A percentile compares a stretch with the other conserved stretches of the same genome.
phyloP scores from a whole-genome alignment of 164 flowering plant genomes.

The Aristolochia fimbriata region DNA sequence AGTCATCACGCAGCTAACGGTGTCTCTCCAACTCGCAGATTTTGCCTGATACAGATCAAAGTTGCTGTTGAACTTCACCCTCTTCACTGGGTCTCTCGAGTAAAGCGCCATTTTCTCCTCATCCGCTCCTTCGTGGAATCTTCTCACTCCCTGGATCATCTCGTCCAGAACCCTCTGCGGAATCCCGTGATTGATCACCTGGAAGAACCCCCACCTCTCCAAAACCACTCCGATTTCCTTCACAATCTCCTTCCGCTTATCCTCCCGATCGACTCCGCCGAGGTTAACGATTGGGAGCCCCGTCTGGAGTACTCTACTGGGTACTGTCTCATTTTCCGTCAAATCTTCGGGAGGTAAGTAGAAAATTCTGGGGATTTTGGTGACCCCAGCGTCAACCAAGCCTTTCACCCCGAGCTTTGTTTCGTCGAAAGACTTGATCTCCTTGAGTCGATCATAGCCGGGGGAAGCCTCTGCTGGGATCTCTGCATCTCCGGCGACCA shows the following conservation, averaged over 20 bases:
- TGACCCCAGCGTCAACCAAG: slow-evolving; percentile 11
- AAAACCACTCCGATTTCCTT: slow-evolving; percentile 20
- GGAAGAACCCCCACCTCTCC: slow-evolving; percentile 43
- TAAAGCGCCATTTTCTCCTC: slow-evolving; percentile 27
- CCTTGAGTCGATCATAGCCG: slow-evolving; percentile 10
- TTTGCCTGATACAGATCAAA: slow-evolving; percentile 18
- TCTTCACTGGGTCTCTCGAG: slow-evolving; percentile 17
- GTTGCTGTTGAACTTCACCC: slow-evolving; percentile 16
- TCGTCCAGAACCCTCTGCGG: slow-evolving; percentile 24
- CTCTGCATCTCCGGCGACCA: too few relatives aligned
- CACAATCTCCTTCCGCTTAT: slow-evolving; percentile 12
- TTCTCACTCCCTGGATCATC: slow-evolving; percentile 21
- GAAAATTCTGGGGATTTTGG: slow-evolving; percentile 11
- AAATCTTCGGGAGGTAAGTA: slow-evolving; percentile 3
- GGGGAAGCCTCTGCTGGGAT: too few relatives aligned
- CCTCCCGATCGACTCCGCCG: slow-evolving; percentile 2
- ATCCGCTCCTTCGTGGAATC: slow-evolving; percentile 28
- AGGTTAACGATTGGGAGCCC: slow-evolving; percentile 21
- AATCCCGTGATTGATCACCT: slow-evolving; percentile 45
- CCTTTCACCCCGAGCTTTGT: slow-evolving; percentile 16
- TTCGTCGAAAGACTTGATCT: slow-evolving; percentile 11
- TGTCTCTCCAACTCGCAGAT: slow-evolving; percentile 32
- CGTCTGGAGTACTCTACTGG: neutral
- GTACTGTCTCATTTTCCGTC: neutral
- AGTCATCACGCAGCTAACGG: slow-evolving; percentile 11